A percentile compares a stretch with the other conserved stretches of the same genome.
phyloP scores from a whole-genome alignment of 208 protist species.

The Leishmania major region DNA sequence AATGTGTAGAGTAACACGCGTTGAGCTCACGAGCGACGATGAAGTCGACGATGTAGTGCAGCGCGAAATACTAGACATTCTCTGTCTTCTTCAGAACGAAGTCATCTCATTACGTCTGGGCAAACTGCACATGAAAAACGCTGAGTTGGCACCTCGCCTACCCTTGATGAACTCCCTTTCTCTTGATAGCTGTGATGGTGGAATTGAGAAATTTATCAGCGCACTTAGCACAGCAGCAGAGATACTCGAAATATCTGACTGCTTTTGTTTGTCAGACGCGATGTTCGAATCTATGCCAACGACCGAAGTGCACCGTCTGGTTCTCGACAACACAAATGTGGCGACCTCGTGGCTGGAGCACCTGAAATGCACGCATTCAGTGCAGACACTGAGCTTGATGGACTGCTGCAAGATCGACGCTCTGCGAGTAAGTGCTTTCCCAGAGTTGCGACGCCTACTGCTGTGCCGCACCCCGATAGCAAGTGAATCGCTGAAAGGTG shows the following conservation, averaged over 20 bases:
- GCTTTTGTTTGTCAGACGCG: not conserved
- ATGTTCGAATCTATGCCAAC: not conserved
- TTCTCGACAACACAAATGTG: conserved; percentile 28
- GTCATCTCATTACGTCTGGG: not conserved
- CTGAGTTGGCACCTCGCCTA: not conserved
- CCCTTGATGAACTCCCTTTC: not conserved
- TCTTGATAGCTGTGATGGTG: conserved; percentile 8
- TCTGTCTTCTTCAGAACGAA: not conserved
- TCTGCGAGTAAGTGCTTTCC: conserved; percentile 4
- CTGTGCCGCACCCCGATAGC: conserved; percentile 11
- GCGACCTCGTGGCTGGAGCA: not conserved
- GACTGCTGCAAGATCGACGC: conserved; percentile 20
- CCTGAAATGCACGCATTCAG: not conserved
- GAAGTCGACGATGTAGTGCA: conserved; percentile 4
- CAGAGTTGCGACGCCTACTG: conserved; percentile 15
- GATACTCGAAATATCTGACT: conserved; percentile 18
- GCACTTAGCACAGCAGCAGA: conserved; percentile 4
- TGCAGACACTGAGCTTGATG: conserved; percentile 23
- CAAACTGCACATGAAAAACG: conserved; percentile 8
- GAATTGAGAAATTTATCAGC: conserved; percentile 5
- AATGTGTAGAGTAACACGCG: not conserved
- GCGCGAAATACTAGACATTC: not conserved
- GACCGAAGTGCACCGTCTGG: not conserved
- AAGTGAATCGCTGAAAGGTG: conserved; percentile 1
- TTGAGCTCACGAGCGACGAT: conserved; percentile 17